These are phyloP conservation scores for Lasiosphaeria hispida DNA, from an alignment of 495 filamentous ascomycete species.

Conservation along the genomic window DNA sequence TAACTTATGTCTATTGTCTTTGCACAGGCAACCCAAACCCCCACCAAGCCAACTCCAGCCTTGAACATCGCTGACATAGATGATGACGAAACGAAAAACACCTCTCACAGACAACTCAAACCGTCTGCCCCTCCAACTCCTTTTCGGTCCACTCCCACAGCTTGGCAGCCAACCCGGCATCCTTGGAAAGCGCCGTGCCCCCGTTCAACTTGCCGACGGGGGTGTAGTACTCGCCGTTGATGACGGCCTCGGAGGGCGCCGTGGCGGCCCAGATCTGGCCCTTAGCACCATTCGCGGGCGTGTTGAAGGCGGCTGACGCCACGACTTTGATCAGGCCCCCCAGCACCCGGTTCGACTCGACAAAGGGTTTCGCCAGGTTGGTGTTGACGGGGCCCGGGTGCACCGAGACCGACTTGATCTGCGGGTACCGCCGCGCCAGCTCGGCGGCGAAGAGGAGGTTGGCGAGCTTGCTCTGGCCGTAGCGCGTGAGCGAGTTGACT, in stretches of 20 bases:
- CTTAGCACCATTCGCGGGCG: slow-evolving; percentile 47
- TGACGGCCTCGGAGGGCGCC: slow-evolving; percentile 33
- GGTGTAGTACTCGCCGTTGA: slow-evolving; percentile 37
- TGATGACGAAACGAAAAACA: background rate
- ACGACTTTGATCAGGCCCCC: background rate
- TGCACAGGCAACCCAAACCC: too few relatives aligned
- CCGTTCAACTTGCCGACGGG: slow-evolving; percentile 22
- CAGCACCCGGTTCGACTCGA: slow-evolving; percentile 6
- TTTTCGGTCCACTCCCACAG: slow-evolving; percentile 65
- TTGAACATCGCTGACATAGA: too few relatives aligned
- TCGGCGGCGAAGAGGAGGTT: slow-evolving; percentile 63
- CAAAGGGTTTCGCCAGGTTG: slow-evolving; percentile 40
- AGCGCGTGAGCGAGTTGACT: slow-evolving; percentile 43
- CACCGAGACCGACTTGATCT: slow-evolving; percentile 52
- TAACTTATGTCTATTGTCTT: too few relatives aligned
- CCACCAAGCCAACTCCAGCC: too few relatives aligned
- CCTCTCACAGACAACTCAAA: background rate
- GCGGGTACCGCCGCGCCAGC: slow-evolving; percentile 56
- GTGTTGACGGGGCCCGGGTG: slow-evolving; percentile 67
- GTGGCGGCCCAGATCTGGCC: slow-evolving; percentile 63
- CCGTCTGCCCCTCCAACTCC: slow-evolving; percentile 36
- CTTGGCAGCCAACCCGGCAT: slow-evolving; percentile 48
- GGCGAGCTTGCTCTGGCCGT: slow-evolving; percentile 64
- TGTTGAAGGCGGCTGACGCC: slow-evolving; percentile 19
- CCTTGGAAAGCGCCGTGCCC: slow-evolving; percentile 34